Percentiles rank a stretch among this genome's conserved stretches.
phyloP scores from a whole-genome alignment of 2,329 filamentous ascomycete genomes.

The Pestalotiopsis sp. region DNA sequence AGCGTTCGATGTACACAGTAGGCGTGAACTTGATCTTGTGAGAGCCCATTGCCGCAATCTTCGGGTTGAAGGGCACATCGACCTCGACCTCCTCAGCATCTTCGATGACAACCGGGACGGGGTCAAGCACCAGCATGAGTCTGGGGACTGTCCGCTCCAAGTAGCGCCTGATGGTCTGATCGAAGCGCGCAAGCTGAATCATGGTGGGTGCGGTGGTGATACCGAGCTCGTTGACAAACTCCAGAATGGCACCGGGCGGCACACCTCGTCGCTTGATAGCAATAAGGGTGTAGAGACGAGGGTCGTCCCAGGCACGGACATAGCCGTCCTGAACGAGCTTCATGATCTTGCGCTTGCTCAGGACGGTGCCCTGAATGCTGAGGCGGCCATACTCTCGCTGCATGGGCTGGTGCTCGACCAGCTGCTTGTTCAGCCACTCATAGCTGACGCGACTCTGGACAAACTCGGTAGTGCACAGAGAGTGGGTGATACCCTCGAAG shows the following conservation, averaged over 20 bases:
- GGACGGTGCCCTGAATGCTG: slow-evolving; percentile 81
- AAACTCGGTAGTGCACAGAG: slow-evolving; percentile 92
- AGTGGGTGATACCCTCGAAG: slow-evolving; percentile 90
- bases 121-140: slow-evolving; percentile 87
- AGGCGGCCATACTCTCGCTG: slow-evolving; percentile 81
- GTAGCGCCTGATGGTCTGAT: slow-evolving; percentile 82
- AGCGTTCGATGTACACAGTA: slow-evolving; percentile 82
- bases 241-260: slow-evolving; percentile 84
- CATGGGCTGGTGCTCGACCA: slow-evolving; percentile 89
- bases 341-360: slow-evolving; percentile 84
- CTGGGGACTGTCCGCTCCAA: slow-evolving; percentile 87
- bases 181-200: slow-evolving; percentile 82
- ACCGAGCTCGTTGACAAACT: slow-evolving; percentile 89
- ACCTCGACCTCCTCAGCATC: slow-evolving; percentile 73
- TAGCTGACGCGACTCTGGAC: slow-evolving; percentile 84
- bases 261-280: slow-evolving; percentile 82
- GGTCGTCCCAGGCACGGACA: slow-evolving; percentile 90
- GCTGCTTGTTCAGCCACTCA: slow-evolving; percentile 82
- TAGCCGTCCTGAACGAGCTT: slow-evolving; percentile 77
- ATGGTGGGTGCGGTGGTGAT: slow-evolving; percentile 81
- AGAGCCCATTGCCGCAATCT: slow-evolving; percentile 69
- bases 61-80: slow-evolving; percentile 78
- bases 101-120: slow-evolving; percentile 80
- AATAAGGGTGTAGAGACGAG: slow-evolving; percentile 85
- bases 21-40: slow-evolving; percentile 69